Conservation (phyloP, 192 early-diverging fungal species). For the Backusella macrospora region DNA sequence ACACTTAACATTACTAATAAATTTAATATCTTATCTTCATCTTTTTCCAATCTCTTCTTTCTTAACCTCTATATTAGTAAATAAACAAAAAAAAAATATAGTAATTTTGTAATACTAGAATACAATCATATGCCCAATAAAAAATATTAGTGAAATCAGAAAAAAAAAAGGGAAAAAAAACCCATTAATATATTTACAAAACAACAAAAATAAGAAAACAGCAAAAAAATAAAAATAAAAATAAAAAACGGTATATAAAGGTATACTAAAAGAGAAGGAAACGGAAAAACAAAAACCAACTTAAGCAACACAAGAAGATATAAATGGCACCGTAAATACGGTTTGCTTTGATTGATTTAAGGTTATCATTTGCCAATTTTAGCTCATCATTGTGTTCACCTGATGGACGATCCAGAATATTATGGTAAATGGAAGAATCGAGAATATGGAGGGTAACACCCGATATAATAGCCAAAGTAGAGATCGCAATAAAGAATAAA, state of each 20-base stretch:
- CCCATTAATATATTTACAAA: neutral
- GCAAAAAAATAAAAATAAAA: neutral
- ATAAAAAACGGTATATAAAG: neutral
- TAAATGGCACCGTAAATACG: conserved; percentile 30
- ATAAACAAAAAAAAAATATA: too few species aligned
- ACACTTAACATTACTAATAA: neutral
- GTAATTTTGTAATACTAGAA: too few species aligned
- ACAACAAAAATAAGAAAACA: neutral
- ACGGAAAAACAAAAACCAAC: conserved; percentile 35
- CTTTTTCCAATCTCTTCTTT: too few species aligned
- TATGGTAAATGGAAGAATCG: conserved; percentile 28
- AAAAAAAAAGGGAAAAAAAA: neutral
- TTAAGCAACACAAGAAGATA: conserved; percentile 1
- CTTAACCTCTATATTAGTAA: too few species aligned
- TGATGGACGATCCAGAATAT: conserved; percentile 32
- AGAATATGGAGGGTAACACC: conserved; percentile 27
- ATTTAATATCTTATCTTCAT: neutral
- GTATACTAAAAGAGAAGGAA: conserved; percentile 19
- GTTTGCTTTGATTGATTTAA: conserved; percentile 11
- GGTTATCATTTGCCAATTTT: conserved; percentile 14
- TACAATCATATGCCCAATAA: neutral
- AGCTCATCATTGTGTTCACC: neutral
- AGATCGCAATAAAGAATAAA: conserved; percentile 32
- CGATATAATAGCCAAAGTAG: conserved; percentile 15
- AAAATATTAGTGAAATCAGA: neutral